These are phyloP conservation scores for Symmetrospora coprosmae DNA, from an alignment of 768 basidiomycete species.

Conservation along the genomic window DNA sequence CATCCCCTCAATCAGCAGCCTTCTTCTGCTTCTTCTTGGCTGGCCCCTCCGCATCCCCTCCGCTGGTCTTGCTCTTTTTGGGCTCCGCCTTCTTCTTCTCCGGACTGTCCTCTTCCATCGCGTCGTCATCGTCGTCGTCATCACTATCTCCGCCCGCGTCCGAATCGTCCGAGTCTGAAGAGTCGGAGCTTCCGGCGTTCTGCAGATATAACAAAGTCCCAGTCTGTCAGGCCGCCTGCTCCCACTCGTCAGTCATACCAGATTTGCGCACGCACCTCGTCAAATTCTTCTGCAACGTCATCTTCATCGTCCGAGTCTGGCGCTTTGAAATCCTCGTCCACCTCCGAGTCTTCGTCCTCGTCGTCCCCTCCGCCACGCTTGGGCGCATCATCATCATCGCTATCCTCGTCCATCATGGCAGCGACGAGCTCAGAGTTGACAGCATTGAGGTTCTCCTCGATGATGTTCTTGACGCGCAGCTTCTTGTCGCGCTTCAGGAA, in stretches of 20 bases:
- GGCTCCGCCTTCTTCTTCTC: constrained; percentile 27
- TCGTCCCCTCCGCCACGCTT: constrained; percentile 42
- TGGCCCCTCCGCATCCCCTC: constrained; percentile 13
- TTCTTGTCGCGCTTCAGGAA: constrained; percentile 74
- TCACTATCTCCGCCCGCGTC: constrained; percentile 21
- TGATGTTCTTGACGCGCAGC: constrained; percentile 86
- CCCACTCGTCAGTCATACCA: not conserved
- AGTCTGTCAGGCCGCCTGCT: not conserved
- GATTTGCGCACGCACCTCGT: constrained; percentile 14
- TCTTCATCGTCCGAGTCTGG: constrained; percentile 36
- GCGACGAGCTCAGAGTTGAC: constrained; percentile 43
- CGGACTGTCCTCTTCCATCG: constrained; percentile 6
- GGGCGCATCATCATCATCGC: constrained; percentile 50
- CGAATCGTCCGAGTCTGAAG: constrained; percentile 2
- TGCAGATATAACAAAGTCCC: not conserved
- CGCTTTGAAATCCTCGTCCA: constrained; percentile 83
- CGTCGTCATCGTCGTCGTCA: not conserved
- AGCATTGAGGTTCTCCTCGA: constrained; percentile 60
- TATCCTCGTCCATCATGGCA: constrained; percentile 43
- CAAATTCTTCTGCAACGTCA: constrained; percentile 27
- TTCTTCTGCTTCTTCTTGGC: constrained; percentile 38
- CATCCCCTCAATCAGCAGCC: not conserved
- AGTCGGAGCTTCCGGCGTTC: constrained; percentile 16
- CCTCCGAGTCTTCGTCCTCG: constrained; percentile 55
- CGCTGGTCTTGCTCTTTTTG: constrained; percentile 50